These are phyloP conservation scores for Talaromyces wortmannii DNA, from an alignment of 495 filamentous ascomycete species.

Conservation along the genomic window DNA sequence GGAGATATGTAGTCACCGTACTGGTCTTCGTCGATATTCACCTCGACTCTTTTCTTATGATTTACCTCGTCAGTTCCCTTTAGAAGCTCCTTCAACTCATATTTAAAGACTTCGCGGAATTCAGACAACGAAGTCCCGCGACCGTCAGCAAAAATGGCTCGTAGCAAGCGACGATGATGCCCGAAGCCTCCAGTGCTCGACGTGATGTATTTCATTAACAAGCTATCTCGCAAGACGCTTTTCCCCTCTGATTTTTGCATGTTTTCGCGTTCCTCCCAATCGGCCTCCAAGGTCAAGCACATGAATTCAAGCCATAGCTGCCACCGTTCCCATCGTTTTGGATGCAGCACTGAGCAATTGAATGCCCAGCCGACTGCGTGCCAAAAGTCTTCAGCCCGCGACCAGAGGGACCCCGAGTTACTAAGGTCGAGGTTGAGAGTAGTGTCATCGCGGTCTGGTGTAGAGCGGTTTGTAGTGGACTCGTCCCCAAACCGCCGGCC, in stretches of 20 bases:
- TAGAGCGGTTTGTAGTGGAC: slow-evolving; percentile 5
- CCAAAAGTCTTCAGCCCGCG: slow-evolving; percentile 79
- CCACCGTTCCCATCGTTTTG: slow-evolving; percentile 76
- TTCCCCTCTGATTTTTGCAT: slow-evolving; percentile 4
- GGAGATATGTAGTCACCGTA: slow-evolving; percentile 50
- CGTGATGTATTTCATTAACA: slow-evolving; percentile 50
- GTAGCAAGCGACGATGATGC: slow-evolving; percentile 44
- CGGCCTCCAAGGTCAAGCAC: slow-evolving; percentile 67
- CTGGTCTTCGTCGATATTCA: slow-evolving; percentile 51
- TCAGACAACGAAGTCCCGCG: slow-evolving; percentile 35
- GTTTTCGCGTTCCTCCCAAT: slow-evolving; percentile 54
- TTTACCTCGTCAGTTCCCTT: slow-evolving; percentile 8
- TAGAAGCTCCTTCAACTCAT: slow-evolving; percentile 45
- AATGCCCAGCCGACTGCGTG: slow-evolving; percentile 87
- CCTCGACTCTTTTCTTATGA: slow-evolving; percentile 37
- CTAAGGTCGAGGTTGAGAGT: slow-evolving; percentile 48
- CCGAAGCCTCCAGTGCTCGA: slow-evolving; percentile 26
- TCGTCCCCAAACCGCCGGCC: slow-evolving; percentile 18
- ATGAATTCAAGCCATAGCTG: slow-evolving; percentile 73
- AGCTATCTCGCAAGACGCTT: slow-evolving; percentile 36
- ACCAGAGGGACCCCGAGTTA: slow-evolving; percentile 61
- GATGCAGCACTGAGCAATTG: slow-evolving; percentile 72
- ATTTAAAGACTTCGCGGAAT: slow-evolving; percentile 54
- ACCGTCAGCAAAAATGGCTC: slow-evolving; percentile 61
- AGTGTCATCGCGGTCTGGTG: slow-evolving; percentile 26